These are phyloP conservation scores for Hericium erinaceus DNA, from an alignment of 768 basidiomycete genomes.

Conservation along the genomic window DNA sequence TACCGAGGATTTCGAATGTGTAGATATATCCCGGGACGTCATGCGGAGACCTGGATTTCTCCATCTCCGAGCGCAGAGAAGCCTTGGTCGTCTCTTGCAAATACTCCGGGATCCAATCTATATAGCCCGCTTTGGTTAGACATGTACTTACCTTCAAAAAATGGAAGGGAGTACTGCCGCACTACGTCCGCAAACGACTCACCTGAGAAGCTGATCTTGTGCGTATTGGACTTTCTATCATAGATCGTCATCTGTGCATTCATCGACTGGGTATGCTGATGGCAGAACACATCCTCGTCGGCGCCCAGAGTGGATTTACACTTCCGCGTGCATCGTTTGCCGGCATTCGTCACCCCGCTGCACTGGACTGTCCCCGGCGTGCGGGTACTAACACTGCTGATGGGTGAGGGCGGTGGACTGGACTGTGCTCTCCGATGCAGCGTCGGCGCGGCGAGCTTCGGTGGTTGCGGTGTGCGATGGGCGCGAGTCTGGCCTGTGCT, in stretches of 20 bases:
- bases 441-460: not conserved
- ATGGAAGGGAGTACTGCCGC: not conserved
- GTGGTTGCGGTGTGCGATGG: constrained; percentile 1
- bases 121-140: too few relatives aligned
- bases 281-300: constrained; percentile 41
- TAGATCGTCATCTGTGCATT: constrained; percentile 49
- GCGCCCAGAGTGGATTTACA: constrained; percentile 37
- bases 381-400: constrained; percentile 12
- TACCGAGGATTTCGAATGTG: constrained; percentile 71
- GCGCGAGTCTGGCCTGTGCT: not conserved
- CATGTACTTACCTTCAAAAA: too few relatives aligned
- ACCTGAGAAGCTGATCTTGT: constrained; percentile 55
- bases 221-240: constrained; percentile 32
- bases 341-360: constrained; percentile 53
- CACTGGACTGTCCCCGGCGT: constrained; percentile 34
- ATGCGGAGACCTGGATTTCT: constrained; percentile 38
- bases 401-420: constrained; percentile 11
- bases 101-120: constrained; percentile 67
- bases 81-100: constrained; percentile 51
- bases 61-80: constrained; percentile 46
- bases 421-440: constrained; percentile 7
- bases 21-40: constrained; percentile 77
- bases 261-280: constrained; percentile 53
- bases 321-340: constrained; percentile 42
- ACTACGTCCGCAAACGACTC: not conserved